A percentile compares a stretch with the other conserved stretches of the same genome.
phyloP scores from a whole-genome alignment of 345 rosid species.

The Aegle marmelos region DNA sequence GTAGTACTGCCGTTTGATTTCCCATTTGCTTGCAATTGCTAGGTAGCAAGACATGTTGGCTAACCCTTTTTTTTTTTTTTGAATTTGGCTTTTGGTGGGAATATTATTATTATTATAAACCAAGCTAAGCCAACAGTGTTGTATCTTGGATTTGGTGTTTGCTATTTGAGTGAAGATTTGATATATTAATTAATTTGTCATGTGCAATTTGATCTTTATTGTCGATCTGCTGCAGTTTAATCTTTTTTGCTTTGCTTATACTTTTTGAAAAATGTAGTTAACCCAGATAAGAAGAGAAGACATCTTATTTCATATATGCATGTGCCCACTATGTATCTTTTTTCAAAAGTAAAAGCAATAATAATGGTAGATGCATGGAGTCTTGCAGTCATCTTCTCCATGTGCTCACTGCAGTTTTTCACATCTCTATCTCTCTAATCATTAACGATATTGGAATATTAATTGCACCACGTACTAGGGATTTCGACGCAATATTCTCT shows the following conservation, averaged over 20 bases:
- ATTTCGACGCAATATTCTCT: background rate
- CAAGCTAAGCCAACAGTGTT: background rate
- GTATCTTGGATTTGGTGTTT: conserved; percentile 22
- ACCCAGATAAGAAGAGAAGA: conserved; percentile 3
- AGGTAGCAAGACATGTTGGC: background rate
- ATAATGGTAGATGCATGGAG: background rate
- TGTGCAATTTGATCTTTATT: conserved; percentile 14
- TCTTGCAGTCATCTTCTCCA: conserved; percentile 11
- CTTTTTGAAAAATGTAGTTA: background rate
- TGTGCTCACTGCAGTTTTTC: conserved; percentile 5
- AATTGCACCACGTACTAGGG: no score
- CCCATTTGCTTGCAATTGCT: background rate
- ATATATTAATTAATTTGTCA: background rate
- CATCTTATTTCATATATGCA: conserved; percentile 16
- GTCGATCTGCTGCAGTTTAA: background rate
- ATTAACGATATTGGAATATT: no score
- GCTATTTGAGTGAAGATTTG: background rate
- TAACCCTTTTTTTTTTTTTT: background rate
- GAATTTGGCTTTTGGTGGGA: conserved; percentile 10
- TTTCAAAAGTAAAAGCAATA: background rate
- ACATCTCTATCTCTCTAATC: background rate
- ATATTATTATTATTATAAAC: background rate
- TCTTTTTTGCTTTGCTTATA: background rate
- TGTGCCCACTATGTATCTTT: conserved; percentile 24
- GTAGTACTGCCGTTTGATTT: background rate